A percentile compares a stretch with the other conserved stretches of the same genome.
Evolutionary conservation across 164 flowering plant genomes (phyloP).

Genomic region (Platanus orientalis): DNA sequence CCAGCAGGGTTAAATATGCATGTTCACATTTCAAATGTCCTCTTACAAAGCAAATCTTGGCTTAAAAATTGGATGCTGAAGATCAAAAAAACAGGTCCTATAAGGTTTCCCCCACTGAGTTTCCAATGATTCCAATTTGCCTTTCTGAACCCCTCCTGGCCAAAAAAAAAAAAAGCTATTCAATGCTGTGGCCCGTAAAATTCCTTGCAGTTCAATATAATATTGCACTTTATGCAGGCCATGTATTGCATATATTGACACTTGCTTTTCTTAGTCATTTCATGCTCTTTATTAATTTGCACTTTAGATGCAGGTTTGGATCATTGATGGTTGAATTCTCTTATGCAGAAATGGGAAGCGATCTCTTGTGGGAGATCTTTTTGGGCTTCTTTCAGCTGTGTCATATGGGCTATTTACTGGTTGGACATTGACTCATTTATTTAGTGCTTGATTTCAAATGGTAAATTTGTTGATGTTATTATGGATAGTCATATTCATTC

Average conservation of each 20-base stretch:
- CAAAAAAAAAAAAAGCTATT: no score
- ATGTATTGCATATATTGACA: background rate
- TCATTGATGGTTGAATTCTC: slow-evolving; percentile 27
- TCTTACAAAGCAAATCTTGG: no score
- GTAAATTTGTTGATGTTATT: no score
- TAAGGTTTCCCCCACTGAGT: no score
- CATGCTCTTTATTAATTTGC: background rate
- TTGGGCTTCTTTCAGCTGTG: slow-evolving; percentile 95
- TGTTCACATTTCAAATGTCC: no score
- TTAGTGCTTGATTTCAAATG: background rate
- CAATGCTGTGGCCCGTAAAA: background rate
- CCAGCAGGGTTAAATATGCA: no score
- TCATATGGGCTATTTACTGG: slow-evolving; percentile 91
- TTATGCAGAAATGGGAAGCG: slow-evolving; percentile 66
- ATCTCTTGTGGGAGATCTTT: slow-evolving; percentile 93
- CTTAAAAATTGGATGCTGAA: no score
- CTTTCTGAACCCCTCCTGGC: no score
- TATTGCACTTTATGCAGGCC: background rate
- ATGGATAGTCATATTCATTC: background rate
- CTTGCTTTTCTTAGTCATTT: no score
- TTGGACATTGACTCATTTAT: slow-evolving; percentile 8
- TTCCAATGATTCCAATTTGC: no score
- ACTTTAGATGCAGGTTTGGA: slow-evolving; percentile 20
- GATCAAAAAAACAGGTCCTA: no score
- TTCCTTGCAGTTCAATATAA: background rate